These are phyloP conservation scores for Gelatoporia subvermispora DNA, from an alignment of 768 basidiomycete species.

Conservation along the genomic window DNA sequence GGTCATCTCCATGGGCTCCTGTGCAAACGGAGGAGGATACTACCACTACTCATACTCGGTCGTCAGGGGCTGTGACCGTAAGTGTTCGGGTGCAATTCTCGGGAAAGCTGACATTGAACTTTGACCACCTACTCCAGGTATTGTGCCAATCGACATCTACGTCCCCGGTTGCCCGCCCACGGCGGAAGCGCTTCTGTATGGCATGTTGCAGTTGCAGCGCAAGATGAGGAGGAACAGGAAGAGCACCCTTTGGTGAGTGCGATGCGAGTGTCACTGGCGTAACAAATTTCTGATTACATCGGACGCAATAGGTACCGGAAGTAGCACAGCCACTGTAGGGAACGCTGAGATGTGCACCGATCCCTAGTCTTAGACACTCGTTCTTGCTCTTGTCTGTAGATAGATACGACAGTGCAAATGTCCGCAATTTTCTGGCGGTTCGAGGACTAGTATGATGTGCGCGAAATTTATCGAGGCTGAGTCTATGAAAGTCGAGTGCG, in stretches of 20 bases:
- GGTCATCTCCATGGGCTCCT: constrained; percentile 99
- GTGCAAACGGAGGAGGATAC: constrained; percentile 96
- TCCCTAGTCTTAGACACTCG: too few relatives aligned
- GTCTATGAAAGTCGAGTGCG: too few relatives aligned
- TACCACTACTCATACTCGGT: constrained; percentile 99
- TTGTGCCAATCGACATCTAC: constrained; percentile 98
- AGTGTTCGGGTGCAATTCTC: constrained; percentile 24
- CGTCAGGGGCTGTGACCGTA: constrained; percentile 95
- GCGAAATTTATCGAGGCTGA: too few relatives aligned
- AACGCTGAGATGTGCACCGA: too few relatives aligned
- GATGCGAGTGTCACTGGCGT: neutral
- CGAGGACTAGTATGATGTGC: too few relatives aligned
- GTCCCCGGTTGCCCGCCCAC: constrained; percentile 94
- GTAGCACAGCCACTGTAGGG: constrained; percentile 7
- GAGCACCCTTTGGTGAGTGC: constrained; percentile 74
- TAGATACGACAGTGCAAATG: too few relatives aligned
- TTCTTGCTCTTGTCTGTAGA: too few relatives aligned
- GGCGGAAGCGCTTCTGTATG: constrained; percentile 95
- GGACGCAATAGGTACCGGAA: constrained; percentile 18
- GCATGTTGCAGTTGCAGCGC: constrained; percentile 93
- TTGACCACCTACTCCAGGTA: constrained; percentile 43
- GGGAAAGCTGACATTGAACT: constrained; percentile 6
- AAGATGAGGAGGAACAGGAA: constrained; percentile 92
- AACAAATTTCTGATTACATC: neutral
- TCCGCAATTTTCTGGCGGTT: too few relatives aligned